Base-by-base conservation (phyloP, 345 rosid genomes). In the Fremontodendron californicum region DNA sequence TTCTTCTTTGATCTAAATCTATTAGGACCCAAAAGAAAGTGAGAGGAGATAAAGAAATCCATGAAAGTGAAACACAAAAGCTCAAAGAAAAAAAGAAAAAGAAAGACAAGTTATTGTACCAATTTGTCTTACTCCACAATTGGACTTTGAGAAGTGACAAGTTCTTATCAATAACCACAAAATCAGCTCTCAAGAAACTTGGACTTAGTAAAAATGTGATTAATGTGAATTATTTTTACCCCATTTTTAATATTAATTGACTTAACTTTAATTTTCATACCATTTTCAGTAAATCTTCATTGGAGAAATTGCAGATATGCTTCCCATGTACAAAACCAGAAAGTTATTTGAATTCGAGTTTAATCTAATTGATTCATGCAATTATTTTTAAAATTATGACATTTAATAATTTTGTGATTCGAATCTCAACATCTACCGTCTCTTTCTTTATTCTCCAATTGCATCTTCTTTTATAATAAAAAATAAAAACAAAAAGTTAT, bases 1-100 rank as follows among this genome's bases (percentile, higher is more conserved):
- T 31, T 74, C 21, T 80, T 35, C 6, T 52, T 82, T 80, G 84
- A 82, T 85, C 78, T 39, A 6, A 57, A 78, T 76, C 75, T 66
- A 46, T 21, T 12, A 43, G 25, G 81, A 45, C 61, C 66, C 11
- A 58, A 55, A 61, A 62, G 57, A 18, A 27, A 46, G 39, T 21
- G 43, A n/a, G 39, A 78, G 49, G 49, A 12, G 29, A 57, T n/a
- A 4, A 65, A 5, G 3, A 71, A 23, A 25, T 5, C 2, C 23
- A 4, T 27, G 15, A 23, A 74, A 54, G 16, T 8, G 9, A 52
- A 23, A 16, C 61, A 39, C 69, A 55, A 45, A 8, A 48, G 29
- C 46, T n/a, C 73, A 18, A 10, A 21, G 42, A 55, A n/a, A n/a
- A n/a, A n/a, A n/a, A n/a, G n/a, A n/a, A n/a, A n/a, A n/a, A n/a